phyloP scores from a whole-genome alignment of 345 rosid genomes.

The Populus deltoides region DNA sequence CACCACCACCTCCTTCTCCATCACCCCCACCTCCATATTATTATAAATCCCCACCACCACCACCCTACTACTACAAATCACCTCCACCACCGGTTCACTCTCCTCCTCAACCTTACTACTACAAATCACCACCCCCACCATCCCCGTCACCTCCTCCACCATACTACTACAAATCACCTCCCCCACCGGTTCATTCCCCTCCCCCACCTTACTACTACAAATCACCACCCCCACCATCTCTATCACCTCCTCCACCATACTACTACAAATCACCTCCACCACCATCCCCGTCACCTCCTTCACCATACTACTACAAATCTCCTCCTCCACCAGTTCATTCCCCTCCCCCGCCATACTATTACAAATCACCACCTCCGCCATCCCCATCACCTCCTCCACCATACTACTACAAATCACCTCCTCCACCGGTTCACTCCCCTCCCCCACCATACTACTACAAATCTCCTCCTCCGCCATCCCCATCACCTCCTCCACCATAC shows the following conservation, averaged over 20 bases:
- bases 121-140: conserved; percentile 5
- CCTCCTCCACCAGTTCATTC: not conserved
- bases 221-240: not conserved
- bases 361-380: not conserved
- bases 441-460: not conserved
- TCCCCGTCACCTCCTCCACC: not conserved
- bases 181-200: not conserved
- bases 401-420: not conserved
- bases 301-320: not conserved
- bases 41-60: not conserved
- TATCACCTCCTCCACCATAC: not conserved
- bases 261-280: not conserved
- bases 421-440: not conserved
- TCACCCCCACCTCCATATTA: conserved; percentile 8
- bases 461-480: not conserved
- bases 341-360: not conserved
- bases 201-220: conserved; percentile 10
- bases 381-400: not conserved
- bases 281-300: accelerated
- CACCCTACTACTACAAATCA: not conserved
- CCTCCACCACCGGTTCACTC: not conserved
- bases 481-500: not conserved
- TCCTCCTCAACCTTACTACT: not conserved
- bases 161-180: not conserved
- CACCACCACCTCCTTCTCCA: not conserved